phyloP scores from a whole-genome alignment of 257 asterid species.

The Solanum chilense region DNA sequence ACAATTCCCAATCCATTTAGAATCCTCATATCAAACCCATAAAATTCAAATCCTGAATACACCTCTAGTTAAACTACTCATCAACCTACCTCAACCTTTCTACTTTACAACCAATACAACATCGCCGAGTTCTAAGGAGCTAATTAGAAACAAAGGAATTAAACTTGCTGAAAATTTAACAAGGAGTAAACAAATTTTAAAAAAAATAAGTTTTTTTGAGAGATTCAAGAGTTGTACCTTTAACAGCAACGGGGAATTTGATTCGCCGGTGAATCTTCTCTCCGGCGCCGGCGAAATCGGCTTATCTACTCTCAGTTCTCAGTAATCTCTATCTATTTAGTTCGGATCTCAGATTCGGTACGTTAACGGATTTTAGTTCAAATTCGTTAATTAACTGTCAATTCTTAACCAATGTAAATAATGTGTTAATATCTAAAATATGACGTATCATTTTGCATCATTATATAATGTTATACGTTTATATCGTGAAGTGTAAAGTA shows the following conservation, averaged over 20 bases:
- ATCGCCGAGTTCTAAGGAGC: neutral
- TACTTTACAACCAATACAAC: neutral
- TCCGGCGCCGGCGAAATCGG: neutral
- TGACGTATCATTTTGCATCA: too few species aligned
- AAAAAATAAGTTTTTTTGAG: neutral
- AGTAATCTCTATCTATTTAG: neutral
- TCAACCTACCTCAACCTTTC: neutral
- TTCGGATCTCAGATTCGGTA: neutral
- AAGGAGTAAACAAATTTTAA: neutral
- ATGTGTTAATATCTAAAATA: neutral
- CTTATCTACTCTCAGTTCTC: neutral
- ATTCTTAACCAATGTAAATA: neutral
- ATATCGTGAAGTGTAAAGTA: rapidly evolving
- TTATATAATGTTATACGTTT: too few species aligned
- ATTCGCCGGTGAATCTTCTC: neutral
- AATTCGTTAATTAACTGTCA: neutral
- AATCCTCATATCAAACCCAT: neutral
- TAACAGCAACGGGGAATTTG: neutral
- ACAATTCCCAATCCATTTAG: neutral
- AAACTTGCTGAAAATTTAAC: neutral
- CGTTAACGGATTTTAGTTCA: neutral
- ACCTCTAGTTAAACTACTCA: neutral
- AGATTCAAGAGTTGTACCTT: neutral
- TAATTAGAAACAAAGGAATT: neutral
- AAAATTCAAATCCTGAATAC: neutral